phyloP scores from a whole-genome alignment of 176 grass and related monocot species.

The Musa troglodytarum region DNA sequence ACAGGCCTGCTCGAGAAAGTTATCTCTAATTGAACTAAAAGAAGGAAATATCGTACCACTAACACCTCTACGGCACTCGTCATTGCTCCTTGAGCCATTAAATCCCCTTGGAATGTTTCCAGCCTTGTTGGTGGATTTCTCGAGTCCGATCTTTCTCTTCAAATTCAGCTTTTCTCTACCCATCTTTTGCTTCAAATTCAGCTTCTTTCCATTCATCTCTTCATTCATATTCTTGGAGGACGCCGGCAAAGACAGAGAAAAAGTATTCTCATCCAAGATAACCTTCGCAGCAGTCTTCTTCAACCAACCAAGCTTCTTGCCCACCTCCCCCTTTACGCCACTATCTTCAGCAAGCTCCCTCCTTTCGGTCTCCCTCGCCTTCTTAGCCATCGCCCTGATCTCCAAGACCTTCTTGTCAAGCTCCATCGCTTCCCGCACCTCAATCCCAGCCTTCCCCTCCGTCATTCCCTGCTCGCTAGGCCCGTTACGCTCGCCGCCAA shows the following conservation, averaged over 20 bases:
- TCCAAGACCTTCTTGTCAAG: conserved; percentile 18
- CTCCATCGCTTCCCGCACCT: not conserved
- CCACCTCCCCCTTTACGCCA: not conserved
- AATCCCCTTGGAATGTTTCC: conserved; percentile 8
- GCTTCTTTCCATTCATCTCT: not conserved
- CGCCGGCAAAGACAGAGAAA: not conserved
- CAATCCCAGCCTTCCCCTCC: not conserved
- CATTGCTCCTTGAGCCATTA: conserved; percentile 5
- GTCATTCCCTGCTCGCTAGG: not conserved
- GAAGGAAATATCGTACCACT: conserved; percentile 9
- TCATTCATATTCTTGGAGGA: not conserved
- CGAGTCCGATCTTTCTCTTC: conserved; percentile 10
- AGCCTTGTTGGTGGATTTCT: not conserved
- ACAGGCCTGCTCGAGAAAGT: not conserved
- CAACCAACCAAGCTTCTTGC: not conserved
- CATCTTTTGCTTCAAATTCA: not conserved
- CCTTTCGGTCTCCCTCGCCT: conserved; percentile 21
- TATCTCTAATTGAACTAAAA: not conserved
- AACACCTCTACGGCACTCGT: conserved; percentile 1
- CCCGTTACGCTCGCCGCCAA: not conserved
- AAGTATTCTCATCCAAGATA: conserved; percentile 4
- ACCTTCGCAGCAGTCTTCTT: conserved; percentile 8
- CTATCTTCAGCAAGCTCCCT: conserved; percentile 12
- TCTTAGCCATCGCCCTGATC: conserved; percentile 28
- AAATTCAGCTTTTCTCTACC: not conserved